Percentiles rank a stretch among this genome's conserved stretches.
Conservation (phyloP, 768 basidiomycete genomes). For the Hirschioporus abietinus region DNA sequence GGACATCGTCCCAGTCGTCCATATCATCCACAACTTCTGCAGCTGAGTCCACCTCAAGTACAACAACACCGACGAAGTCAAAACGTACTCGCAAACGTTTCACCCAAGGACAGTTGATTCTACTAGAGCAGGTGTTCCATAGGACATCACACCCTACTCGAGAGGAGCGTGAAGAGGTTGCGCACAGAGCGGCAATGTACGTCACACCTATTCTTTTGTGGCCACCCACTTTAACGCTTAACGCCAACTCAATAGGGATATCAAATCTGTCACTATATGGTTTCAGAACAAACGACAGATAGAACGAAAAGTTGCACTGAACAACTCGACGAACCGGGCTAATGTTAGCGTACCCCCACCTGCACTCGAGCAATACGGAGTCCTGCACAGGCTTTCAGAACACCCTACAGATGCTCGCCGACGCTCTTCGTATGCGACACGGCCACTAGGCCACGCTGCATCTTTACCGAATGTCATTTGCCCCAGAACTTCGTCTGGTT, state of each 20-base stretch:
- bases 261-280: conserved; percentile 31
- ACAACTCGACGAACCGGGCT: not conserved
- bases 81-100: conserved; percentile 68
- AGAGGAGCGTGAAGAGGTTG: conserved; percentile 62
- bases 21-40: conserved; percentile 43
- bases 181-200: conserved; percentile 58
- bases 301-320: conserved; percentile 23
- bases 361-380: not conserved
- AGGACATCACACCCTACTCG: conserved; percentile 70
- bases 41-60: conserved; percentile 4
- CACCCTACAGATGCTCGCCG: conserved; percentile 8
- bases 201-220: conserved; percentile 23
- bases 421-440: conserved; percentile 7
- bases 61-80: conserved; percentile 12
- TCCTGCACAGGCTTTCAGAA: conserved; percentile 5
- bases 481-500: conserved; percentile 12
- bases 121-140: conserved; percentile 72
- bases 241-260: conserved; percentile 10
- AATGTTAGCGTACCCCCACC: not conserved
- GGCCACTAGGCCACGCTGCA: conserved; percentile 5
- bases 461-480: conserved; percentile 11
- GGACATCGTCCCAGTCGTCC: conserved; percentile 54
- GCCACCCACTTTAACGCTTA: not conserved
- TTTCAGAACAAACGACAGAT: conserved; percentile 33
- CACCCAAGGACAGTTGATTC: conserved; percentile 58